Conservation (phyloP, 1,139 yeast species). For the Lodderomyces margitis region DNA sequence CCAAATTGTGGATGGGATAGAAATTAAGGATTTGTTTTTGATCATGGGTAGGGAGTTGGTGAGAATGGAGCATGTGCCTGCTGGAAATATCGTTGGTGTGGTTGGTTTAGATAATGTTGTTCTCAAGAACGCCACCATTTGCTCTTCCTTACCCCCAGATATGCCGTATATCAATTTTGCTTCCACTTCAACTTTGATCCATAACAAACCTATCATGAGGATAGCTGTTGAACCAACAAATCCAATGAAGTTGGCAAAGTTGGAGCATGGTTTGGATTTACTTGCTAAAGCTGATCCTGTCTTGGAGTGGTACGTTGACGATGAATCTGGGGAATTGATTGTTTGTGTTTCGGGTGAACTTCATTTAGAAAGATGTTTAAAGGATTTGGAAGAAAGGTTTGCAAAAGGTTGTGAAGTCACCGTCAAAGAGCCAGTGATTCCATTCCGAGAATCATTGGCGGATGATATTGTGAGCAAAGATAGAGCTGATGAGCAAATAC, state of each 20-base stretch:
- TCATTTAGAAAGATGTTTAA: constrained; percentile 86
- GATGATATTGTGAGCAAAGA: constrained; percentile 24
- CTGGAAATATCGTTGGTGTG: constrained; percentile 94
- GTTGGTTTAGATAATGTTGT: constrained; percentile 85
- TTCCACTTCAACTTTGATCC: constrained; percentile 53
- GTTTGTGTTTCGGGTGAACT: constrained; percentile 95
- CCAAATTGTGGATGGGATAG: constrained; percentile 47
- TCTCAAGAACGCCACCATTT: constrained; percentile 82
- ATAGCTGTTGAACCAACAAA: constrained; percentile 94
- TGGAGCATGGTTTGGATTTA: constrained; percentile 76
- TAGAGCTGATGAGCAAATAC: constrained; percentile 10
- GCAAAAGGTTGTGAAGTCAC: constrained; percentile 83
- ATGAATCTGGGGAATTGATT: constrained; percentile 83
- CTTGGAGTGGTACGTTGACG: constrained; percentile 80
- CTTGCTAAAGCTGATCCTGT: constrained; percentile 91
- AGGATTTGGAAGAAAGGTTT: constrained; percentile 85
- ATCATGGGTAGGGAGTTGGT: constrained; percentile 93
- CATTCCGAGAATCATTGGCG: constrained; percentile 82
- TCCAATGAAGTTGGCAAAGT: constrained; percentile 71
- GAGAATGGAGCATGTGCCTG: constrained; percentile 76
- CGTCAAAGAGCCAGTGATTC: constrained; percentile 90
- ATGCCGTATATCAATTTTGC: constrained; percentile 73
- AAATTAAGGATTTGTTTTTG: constrained; percentile 67
- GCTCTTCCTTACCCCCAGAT: constrained; percentile 41
- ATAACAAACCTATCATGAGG: constrained; percentile 79